These are phyloP conservation scores for Anthostomella pinea DNA, from an alignment of 2,329 filamentous ascomycete species.

Conservation along the genomic window DNA sequence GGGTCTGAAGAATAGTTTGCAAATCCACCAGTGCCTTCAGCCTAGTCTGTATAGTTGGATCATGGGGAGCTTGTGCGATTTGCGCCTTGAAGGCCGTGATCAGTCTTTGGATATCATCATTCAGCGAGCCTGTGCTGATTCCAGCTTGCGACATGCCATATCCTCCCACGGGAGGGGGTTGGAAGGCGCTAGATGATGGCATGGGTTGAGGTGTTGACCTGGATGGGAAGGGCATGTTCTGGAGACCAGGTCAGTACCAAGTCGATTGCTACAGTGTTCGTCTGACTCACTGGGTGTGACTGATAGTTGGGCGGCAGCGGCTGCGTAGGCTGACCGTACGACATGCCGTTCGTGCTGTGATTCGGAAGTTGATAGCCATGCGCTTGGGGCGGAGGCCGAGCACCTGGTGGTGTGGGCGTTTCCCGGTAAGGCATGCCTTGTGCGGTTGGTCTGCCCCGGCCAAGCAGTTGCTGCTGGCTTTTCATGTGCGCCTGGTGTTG, in stretches of 20 bases:
- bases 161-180: slow-evolving; percentile 38
- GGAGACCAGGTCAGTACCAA: slow-evolving; percentile 15
- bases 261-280: too few species aligned
- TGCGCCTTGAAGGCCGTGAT: slow-evolving; percentile 71
- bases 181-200: slow-evolving; percentile 39
- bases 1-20: slow-evolving; percentile 73
- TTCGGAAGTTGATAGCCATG: slow-evolving; percentile 39
- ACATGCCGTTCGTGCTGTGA: slow-evolving; percentile 32
- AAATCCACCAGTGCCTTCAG: slow-evolving; percentile 83
- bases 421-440: slow-evolving; percentile 61
- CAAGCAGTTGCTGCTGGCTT: slow-evolving; percentile 53
- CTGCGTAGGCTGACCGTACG: slow-evolving; percentile 24
- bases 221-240: slow-evolving; percentile 27
- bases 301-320: slow-evolving; percentile 26
- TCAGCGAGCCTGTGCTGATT: slow-evolving; percentile 70
- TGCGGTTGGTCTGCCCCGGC: slow-evolving; percentile 48
- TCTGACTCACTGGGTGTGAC: slow-evolving; percentile 34
- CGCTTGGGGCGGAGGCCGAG: slow-evolving; percentile 34
- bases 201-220: slow-evolving; percentile 39
- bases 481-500: slow-evolving; percentile 54
- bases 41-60: slow-evolving; percentile 72
- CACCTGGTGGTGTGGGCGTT: slow-evolving; percentile 69
- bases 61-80: slow-evolving; percentile 72
- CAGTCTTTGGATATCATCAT: slow-evolving; percentile 77
- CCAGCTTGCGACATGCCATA: slow-evolving; percentile 42